Base-by-base conservation (phyloP, 2,329 filamentous ascomycete genomes). In the Talaromyces sp. region DNA sequence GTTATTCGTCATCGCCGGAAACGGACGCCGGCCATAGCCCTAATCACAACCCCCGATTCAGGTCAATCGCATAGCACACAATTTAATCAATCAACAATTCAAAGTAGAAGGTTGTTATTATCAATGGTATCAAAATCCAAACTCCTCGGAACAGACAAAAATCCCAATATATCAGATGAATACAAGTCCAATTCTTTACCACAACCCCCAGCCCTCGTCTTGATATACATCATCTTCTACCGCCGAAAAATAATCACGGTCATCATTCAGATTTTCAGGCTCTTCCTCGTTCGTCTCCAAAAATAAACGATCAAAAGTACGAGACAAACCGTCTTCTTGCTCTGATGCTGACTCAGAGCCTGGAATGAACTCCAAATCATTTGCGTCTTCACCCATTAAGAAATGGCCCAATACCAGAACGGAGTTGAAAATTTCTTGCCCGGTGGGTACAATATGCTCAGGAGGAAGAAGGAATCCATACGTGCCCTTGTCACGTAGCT, bases 391-490 rank as follows among this genome's bases (percentile, higher is more conserved):
- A 10, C 19, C 28, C n/a, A 62, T 17, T 9, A 58, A 39, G 67
- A 90, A 97, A 64, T 89, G 85, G 1, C 89, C 91, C 67, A 96
- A 86, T 65, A 92, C 92, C 68, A 92, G 83, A 62, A 96, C 80
- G 0, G 91, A 90, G 64, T 88, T 87, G 63, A 93, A 85, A 40
- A 93, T 83, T 73, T 99, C 94, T 72, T 93, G 86, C 8, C 94
- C 93, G 0, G 90, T 94, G 0, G 93, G 91, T 2, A 96, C 78
- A 60, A 97, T 97, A 60, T 95, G 83, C 58, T 94, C 88, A 58
- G 84, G 87, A 0, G 94, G 94, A 3, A 97, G 78, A 50, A 99
- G 77, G 70, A 97, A 99, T 0, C 94, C 94, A 70, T 97, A 97
- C 70, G 86, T 94, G 9, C 94, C 94, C 0, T 89, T 94, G 71